These are phyloP conservation scores for Monosporascus cannonballus DNA, from an alignment of 2,329 filamentous ascomycete genomes.

Conservation along the genomic window DNA sequence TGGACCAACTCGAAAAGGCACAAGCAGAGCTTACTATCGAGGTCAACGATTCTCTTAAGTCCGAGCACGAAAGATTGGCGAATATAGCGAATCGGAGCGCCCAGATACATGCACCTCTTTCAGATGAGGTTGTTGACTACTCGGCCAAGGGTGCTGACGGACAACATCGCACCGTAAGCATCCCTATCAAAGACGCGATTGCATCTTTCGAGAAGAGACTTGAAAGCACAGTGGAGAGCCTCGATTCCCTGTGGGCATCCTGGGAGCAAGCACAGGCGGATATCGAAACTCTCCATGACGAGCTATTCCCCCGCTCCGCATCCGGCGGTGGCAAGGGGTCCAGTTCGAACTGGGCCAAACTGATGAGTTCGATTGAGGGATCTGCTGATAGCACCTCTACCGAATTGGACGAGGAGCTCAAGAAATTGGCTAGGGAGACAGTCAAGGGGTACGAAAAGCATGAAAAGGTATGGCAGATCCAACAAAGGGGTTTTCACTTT, in stretches of 20 bases:
- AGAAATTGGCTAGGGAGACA: neutral
- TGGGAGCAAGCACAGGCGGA: constrained; percentile 1
- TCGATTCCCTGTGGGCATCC: constrained; percentile 1
- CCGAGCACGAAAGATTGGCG: neutral
- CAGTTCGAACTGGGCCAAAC: neutral
- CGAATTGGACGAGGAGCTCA: neutral
- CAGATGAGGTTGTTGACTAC: neutral
- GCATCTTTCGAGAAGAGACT: neutral
- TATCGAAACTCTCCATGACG: neutral
- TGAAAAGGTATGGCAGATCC: neutral
- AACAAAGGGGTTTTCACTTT: too few species aligned
- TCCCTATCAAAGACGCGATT: neutral
- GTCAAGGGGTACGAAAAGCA: neutral
- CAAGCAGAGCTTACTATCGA: neutral
- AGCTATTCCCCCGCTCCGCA: neutral
- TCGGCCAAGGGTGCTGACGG: neutral
- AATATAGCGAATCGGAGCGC: neutral
- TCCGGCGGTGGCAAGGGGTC: neutral
- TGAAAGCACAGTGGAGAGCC: neutral
- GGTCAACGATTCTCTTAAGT: neutral
- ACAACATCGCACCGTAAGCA: neutral
- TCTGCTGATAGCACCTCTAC: neutral
- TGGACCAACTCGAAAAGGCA: neutral
- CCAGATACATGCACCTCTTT: neutral
- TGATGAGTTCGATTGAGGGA: neutral